Base-by-base conservation (phyloP, 2,329 filamentous ascomycete species). In the Macrophomina phaseolina region DNA sequence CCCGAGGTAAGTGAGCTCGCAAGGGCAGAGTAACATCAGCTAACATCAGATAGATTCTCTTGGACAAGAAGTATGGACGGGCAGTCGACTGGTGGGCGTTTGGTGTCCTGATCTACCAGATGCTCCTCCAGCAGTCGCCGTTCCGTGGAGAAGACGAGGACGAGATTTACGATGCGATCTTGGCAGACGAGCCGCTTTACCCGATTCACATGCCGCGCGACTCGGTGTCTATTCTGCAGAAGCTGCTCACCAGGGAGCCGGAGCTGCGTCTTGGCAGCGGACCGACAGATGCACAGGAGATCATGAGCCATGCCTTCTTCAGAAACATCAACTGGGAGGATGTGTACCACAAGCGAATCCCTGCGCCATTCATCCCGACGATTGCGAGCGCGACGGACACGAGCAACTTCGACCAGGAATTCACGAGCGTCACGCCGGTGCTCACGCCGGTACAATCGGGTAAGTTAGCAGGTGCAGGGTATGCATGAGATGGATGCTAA, bases 61-160 rank as follows among this genome's bases (percentile, higher is more conserved):
- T 98, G 67, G 95, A 99, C 79, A 99, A 99, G 85, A 98, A 97
- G 77, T 99, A 99, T 75, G 94, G 94, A 53, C 90, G 95, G 67
- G 93, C 95, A 16, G 95, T 99, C 51, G 95, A 99, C 79, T 99
- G 95, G 95, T 99, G 95, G 95, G 96, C 96, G 6, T 99, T 99
- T 80, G 95, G 95, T 78, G 95, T 99, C 38, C 83, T 99, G 73
- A 99, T 99, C 74, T 99, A 99, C 83, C 95, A 99, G 80, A 99
- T 99, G 96, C 90, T 99, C 67, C 88, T 99, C 58, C 96, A 99
- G 77, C 96, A 99, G 79, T 98, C 94, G 36, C 95, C 95, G 0
- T 99, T 99, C 91, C 91, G 95, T 73, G 95, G 95, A 75, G 96
- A 99, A 79, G 95, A 99, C 73, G 96, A 99, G 77, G 95, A 99